Evolutionary conservation across 2,329 filamentous ascomycete genomes (phyloP).

Genomic region (Huntiella abstrusa): DNA sequence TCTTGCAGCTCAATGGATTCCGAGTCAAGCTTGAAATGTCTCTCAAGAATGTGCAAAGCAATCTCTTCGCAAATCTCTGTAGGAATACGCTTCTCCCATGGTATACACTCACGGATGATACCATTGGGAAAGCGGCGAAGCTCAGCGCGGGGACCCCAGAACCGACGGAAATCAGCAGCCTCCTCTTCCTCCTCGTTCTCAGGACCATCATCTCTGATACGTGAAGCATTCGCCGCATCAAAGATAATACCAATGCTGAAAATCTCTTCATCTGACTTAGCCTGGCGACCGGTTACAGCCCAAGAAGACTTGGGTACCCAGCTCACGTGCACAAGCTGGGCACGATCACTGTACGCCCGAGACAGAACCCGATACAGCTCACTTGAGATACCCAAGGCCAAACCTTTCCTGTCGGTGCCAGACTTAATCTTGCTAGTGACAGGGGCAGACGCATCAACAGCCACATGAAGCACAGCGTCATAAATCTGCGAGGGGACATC

Average conservation of each 20-base stretch:
- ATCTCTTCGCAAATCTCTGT: constrained; percentile 64
- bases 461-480: constrained; percentile 27
- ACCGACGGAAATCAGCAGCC: constrained; percentile 62
- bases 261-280: constrained; percentile 1
- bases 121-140: constrained; percentile 89
- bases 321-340: constrained; percentile 45
- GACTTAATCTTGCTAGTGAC: constrained; percentile 9
- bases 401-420: constrained; percentile 19
- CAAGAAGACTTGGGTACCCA: constrained; percentile 18
- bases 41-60: constrained; percentile 46
- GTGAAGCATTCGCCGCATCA: constrained; percentile 50
- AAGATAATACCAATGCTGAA: constrained; percentile 45
- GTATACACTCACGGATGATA: constrained; percentile 76
- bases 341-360: constrained; percentile 57
- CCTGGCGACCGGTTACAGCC: constrained; percentile 15
- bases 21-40: constrained; percentile 45
- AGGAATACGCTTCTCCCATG: constrained; percentile 53
- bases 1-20: constrained; percentile 34
- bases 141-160: constrained; percentile 91
- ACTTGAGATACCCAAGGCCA: constrained; percentile 27
- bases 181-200: constrained; percentile 70
- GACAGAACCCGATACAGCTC: constrained; percentile 46
- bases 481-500: constrained; percentile 36
- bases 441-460: constrained; percentile 18
- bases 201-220: constrained; percentile 75